Evolutionary conservation across 345 rosid genomes (phyloP), one percentile per base, ranked within the genome.

Genomic region (Ceriops tagal): DNA sequence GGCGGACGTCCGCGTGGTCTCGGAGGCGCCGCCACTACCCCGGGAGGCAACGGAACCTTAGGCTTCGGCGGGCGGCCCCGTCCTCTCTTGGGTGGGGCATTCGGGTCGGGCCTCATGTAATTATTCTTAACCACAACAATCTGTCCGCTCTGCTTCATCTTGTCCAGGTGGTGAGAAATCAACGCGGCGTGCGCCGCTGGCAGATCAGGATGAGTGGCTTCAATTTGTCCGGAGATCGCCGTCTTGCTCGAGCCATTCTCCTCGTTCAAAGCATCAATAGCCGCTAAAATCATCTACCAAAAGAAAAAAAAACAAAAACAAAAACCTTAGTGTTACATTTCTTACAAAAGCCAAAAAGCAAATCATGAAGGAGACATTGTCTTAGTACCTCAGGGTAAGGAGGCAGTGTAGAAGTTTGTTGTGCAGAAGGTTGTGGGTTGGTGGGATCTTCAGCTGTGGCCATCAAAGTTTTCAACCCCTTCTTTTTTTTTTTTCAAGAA

Each of bases 21-120:
- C 0, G 92, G 85, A 0, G 93, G 73, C 0, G 82, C 24, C 13
- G 75, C 31, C 0, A 70, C 82, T 5, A 68, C 24, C 0, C 84
- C 80, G 0, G 80, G 73, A 3, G 84, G 86, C 0, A 73, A 2
- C 0, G 84, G 75, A 0, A 10, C 69, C 70, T 84, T 89, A 0
- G 91, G 79, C 75, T 91, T 93, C 0, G 97, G 92, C 4, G 98
- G 98, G 31, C 97, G 91, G 53, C 98, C 95, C 5, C 97, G 95
- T 46, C 97, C 96, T 28, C 98, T 81, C 78, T 83, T 91, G 3
- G 95, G 90, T 0, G 96, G 96, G n/a, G 90, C 87, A 58, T 81
- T 71, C 0, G 90, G 92, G 77, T 85, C 82, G 0, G 92, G 95
- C 59, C 83, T 88, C 92, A 84, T 77, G 88, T 83, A 91, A 75